These are phyloP conservation scores for Alternaria rosae DNA, from an alignment of 2,329 filamentous ascomycete genomes.

Conservation along the genomic window DNA sequence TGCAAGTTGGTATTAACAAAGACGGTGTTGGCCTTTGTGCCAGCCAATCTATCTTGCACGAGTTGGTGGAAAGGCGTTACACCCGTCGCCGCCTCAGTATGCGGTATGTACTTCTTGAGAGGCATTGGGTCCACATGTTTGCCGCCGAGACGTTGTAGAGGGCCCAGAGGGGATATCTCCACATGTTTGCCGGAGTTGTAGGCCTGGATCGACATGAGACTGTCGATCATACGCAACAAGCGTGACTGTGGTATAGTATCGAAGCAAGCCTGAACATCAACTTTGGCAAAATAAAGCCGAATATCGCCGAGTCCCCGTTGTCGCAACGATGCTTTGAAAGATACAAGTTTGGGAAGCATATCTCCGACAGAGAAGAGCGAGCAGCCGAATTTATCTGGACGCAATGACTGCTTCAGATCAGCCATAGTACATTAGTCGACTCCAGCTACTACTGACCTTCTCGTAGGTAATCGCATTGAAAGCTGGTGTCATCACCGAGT, in stretches of 20 bases:
- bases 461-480: slow-evolving; percentile 82
- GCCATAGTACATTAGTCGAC: background rate
- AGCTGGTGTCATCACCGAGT: slow-evolving; percentile 73
- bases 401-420: slow-evolving; percentile 33
- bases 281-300: slow-evolving; percentile 84
- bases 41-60: slow-evolving; percentile 39
- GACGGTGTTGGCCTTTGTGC: slow-evolving; percentile 66
- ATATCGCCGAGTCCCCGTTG: slow-evolving; percentile 42
- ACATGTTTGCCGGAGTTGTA: slow-evolving; percentile 80
- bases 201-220: slow-evolving; percentile 62
- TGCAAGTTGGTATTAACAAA: slow-evolving; percentile 76
- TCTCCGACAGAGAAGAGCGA: slow-evolving; percentile 83
- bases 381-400: slow-evolving; percentile 72
- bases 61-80: slow-evolving; percentile 44
- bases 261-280: slow-evolving; percentile 91
- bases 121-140: slow-evolving; percentile 41
- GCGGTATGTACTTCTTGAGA: slow-evolving; percentile 52
- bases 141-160: slow-evolving; percentile 42
- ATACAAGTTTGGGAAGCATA: slow-evolving; percentile 75
- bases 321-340: slow-evolving; percentile 66
- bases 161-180: slow-evolving; percentile 66
- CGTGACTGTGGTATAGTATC: slow-evolving; percentile 89
- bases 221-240: slow-evolving; percentile 71
- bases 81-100: slow-evolving; percentile 43
- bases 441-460: slow-evolving; percentile 60